These are phyloP conservation scores for Eimeria maxima DNA, from an alignment of 169 alveolate species.

Conservation along the genomic window DNA sequence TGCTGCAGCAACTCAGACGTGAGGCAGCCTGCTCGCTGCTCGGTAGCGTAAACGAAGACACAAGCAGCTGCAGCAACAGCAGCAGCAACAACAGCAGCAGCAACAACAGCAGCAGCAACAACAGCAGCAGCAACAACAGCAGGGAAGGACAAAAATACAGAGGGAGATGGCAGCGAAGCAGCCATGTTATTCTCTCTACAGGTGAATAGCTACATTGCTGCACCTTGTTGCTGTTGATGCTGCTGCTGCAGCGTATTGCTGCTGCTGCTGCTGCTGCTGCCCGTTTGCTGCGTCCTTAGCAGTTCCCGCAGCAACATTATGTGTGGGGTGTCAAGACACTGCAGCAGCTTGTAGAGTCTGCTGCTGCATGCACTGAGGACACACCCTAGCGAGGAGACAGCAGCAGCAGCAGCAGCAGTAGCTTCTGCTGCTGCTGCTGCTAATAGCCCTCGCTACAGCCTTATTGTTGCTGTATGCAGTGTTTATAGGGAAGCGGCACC, in stretches of 20 bases:
- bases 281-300: neutral
- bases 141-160: neutral
- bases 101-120: conserved; percentile 18
- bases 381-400: neutral
- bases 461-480: too few relatives aligned
- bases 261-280: conserved; percentile 16
- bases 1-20: conserved; percentile 8
- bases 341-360: neutral
- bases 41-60: neutral
- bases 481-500: too few relatives aligned
- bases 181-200: neutral
- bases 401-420: neutral
- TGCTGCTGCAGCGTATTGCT: neutral
- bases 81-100: conserved; percentile 9
- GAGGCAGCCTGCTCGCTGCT: conserved; percentile 10
- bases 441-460: too few relatives aligned
- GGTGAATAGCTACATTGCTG: neutral
- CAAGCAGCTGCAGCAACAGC: conserved; percentile 10
- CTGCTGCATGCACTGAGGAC: neutral
- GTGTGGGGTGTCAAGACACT: neutral
- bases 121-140: conserved; percentile 27
- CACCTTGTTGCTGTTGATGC: neutral
- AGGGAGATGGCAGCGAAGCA: conserved; percentile 3
- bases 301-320: neutral
- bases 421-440: too few relatives aligned